Conservation (phyloP, 176 grass and related monocot genomes). For the Eragrostis curvula region DNA sequence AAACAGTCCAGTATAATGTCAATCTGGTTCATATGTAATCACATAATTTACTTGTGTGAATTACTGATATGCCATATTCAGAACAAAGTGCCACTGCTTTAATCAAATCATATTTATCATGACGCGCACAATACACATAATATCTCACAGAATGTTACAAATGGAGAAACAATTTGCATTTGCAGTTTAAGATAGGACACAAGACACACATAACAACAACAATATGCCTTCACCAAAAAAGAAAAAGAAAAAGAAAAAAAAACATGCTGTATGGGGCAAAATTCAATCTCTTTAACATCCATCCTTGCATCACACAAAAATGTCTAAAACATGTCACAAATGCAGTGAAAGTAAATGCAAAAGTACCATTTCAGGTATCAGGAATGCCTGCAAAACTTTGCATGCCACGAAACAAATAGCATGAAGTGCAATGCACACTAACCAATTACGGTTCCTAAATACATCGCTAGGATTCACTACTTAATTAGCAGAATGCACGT, state of each 20-base stretch:
- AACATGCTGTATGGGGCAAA: no score
- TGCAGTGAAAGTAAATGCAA: background rate
- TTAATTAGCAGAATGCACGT: constrained; percentile 11
- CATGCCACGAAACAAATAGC: background rate
- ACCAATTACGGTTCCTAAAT: constrained; percentile 3
- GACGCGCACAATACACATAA: background rate
- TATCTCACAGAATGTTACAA: constrained; percentile 9
- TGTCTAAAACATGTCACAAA: background rate
- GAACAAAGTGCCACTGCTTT: background rate
- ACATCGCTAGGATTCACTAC: constrained; percentile 9
- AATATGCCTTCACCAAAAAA: no score
- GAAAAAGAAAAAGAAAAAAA: no score
- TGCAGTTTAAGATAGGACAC: background rate
- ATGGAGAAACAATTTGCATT: background rate
- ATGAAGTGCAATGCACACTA: constrained; percentile 8
- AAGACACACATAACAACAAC: background rate
- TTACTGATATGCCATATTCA: background rate
- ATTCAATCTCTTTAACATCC: background rate
- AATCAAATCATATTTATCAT: constrained; percentile 24
- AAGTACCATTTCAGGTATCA: background rate
- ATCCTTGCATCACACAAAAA: background rate
- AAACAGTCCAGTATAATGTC: background rate
- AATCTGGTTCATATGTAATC: constrained; percentile 23
- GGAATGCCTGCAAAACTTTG: constrained; percentile 5
- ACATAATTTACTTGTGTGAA: background rate